A percentile compares a stretch with the other conserved stretches of the same genome.
Evolutionary conservation across 2,329 filamentous ascomycete species (phyloP).

Genomic region (Calonectria pseudoreteaudii): DNA sequence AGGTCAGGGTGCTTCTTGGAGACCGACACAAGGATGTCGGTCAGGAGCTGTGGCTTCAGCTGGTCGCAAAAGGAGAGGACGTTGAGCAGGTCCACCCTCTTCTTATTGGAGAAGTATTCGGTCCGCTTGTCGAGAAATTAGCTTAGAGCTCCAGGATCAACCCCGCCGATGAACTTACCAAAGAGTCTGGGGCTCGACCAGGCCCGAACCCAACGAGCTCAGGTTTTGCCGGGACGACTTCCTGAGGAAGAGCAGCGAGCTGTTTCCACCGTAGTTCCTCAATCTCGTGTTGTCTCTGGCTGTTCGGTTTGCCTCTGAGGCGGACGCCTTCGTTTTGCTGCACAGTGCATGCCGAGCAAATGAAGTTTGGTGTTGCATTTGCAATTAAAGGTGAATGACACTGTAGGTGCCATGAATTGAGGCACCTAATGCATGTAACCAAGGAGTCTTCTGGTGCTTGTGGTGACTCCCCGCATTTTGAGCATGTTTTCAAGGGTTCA

Average conservation of each 20-base stretch:
- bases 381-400: slow-evolving; percentile 33
- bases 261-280: slow-evolving; percentile 47
- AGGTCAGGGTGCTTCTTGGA: slow-evolving; percentile 56
- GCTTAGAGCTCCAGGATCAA: neutral
- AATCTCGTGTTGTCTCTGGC: slow-evolving; percentile 41
- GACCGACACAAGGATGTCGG: slow-evolving; percentile 56
- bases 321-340: slow-evolving; percentile 20
- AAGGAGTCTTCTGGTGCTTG: slow-evolving; percentile 17
- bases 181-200: slow-evolving; percentile 47
- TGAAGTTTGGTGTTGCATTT: slow-evolving; percentile 22
- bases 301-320: slow-evolving; percentile 29
- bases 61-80: slow-evolving; percentile 56
- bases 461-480: slow-evolving; percentile 31
- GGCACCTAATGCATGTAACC: slow-evolving; percentile 37
- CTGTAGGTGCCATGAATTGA: slow-evolving; percentile 39
- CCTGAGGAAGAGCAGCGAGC: slow-evolving; percentile 47
- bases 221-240: slow-evolving; percentile 49
- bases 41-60: slow-evolving; percentile 54
- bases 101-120: slow-evolving; percentile 53
- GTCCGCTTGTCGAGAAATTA: slow-evolving; percentile 44
- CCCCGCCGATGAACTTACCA: slow-evolving; percentile 45
- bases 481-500: slow-evolving; percentile 18
- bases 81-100: slow-evolving; percentile 53
- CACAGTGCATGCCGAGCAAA: slow-evolving; percentile 35
- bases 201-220: slow-evolving; percentile 53